Conservation (phyloP, 768 basidiomycete genomes). For the Mycena rebaudengoi region DNA sequence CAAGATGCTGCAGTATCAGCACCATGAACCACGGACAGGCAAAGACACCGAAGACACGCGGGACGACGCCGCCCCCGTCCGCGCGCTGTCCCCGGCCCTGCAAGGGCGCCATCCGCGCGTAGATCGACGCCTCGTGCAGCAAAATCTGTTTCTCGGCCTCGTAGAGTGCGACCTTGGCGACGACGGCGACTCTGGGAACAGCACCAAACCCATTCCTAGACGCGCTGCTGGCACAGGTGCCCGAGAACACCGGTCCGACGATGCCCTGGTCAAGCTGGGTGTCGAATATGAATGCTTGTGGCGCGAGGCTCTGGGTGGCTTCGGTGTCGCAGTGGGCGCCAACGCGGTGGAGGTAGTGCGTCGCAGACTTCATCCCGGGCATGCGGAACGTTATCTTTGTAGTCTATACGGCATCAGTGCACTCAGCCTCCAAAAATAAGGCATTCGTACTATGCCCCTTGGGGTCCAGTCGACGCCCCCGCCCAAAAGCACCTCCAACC, state of each 20-base stretch:
- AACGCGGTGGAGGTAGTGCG: constrained; percentile 8
- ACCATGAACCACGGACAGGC: neutral
- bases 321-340: neutral
- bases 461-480: neutral
- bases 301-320: neutral
- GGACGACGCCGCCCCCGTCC: too few species aligned
- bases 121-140: constrained; percentile 12
- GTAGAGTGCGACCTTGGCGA: constrained; percentile 12
- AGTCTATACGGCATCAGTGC: too few species aligned
- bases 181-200: constrained; percentile 2
- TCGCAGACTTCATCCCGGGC: neutral
- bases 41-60: constrained; percentile 4
- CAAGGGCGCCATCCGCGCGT: neutral
- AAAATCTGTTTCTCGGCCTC: neutral
- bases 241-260: constrained; percentile 11
- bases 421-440: too few species aligned
- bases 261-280: constrained; percentile 15
- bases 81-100: too few species aligned
- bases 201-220: too few species aligned
- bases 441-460: too few species aligned
- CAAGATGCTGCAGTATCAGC: constrained; percentile 2
- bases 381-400: constrained; percentile 4
- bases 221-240: neutral
- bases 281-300: neutral
- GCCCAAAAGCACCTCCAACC: neutral